These are phyloP conservation scores for Botrytis elliptica DNA, from an alignment of 2,329 filamentous ascomycete species.

Conservation along the genomic window DNA sequence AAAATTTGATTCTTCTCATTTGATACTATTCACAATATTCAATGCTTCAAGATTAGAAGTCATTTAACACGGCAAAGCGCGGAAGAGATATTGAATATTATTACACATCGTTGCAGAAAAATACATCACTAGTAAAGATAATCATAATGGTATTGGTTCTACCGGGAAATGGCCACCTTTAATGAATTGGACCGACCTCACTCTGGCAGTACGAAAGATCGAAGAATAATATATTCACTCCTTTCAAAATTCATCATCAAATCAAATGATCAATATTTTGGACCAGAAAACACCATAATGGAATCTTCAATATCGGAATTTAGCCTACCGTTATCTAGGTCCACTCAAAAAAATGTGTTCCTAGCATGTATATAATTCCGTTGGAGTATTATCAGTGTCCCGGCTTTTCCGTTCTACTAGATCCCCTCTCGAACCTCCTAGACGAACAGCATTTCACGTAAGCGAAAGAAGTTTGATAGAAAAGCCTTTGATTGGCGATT, in stretches of 20 bases:
- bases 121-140: no score
- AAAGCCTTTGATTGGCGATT: neutral
- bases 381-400: neutral
- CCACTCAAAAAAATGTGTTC: neutral
- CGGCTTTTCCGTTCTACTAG: neutral
- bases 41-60: neutral
- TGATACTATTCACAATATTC: neutral
- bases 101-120: neutral
- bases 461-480: neutral
- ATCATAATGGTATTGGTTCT: neutral
- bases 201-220: neutral
- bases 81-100: neutral
- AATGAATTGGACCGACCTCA: neutral
- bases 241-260: neutral
- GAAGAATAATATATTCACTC: neutral
- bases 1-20: neutral
- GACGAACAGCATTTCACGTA: neutral
- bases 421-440: neutral
- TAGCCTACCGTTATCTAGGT: accelerated
- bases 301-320: neutral
- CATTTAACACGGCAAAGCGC: neutral
- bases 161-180: neutral
- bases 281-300: accelerated
- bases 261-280: neutral
- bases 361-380: neutral